These are phyloP conservation scores for Westerdykella sp. DNA, from an alignment of 2,329 filamentous ascomycete species.

Conservation along the genomic window DNA sequence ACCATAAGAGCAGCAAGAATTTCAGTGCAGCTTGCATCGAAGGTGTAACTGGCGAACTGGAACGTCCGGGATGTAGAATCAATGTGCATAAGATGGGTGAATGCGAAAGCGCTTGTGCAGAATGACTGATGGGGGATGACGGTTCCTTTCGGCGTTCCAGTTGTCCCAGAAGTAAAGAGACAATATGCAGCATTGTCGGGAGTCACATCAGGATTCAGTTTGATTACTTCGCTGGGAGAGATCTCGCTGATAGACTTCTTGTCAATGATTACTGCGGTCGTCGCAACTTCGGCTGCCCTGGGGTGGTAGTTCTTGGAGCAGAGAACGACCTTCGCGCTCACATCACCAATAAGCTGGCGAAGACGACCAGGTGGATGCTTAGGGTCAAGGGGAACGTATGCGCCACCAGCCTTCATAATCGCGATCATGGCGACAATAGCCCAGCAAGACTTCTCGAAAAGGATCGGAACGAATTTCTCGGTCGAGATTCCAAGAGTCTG, in stretches of 20 bases:
- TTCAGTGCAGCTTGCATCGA: constrained; percentile 51
- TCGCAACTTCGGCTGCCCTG: constrained; percentile 19
- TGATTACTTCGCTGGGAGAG: constrained; percentile 29
- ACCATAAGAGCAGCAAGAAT: constrained; percentile 48
- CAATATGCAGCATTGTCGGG: constrained; percentile 52
- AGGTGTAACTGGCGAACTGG: constrained; percentile 46
- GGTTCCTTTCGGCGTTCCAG: constrained; percentile 51
- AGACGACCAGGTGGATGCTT: constrained; percentile 33
- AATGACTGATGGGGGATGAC: constrained; percentile 58
- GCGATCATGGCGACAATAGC: constrained; percentile 31
- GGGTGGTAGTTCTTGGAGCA: constrained; percentile 19
- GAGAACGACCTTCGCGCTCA: constrained; percentile 23
- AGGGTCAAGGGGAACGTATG: constrained; percentile 36
- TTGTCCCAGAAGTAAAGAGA: constrained; percentile 48
- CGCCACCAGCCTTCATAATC: constrained; percentile 36
- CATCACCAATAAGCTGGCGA: constrained; percentile 28
- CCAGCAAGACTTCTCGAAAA: constrained; percentile 33
- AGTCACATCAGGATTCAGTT: constrained; percentile 34
- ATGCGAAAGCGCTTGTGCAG: constrained; percentile 40
- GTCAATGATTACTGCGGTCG: constrained; percentile 27
- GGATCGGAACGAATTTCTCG: constrained; percentile 26
- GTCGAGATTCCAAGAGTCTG: constrained; percentile 20
- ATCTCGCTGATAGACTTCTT: constrained; percentile 36
- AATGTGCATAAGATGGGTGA: constrained; percentile 38
- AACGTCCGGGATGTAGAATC: constrained; percentile 52